phyloP scores from a whole-genome alignment of 441 rosid genomes.

The Aleurites moluccanus region DNA sequence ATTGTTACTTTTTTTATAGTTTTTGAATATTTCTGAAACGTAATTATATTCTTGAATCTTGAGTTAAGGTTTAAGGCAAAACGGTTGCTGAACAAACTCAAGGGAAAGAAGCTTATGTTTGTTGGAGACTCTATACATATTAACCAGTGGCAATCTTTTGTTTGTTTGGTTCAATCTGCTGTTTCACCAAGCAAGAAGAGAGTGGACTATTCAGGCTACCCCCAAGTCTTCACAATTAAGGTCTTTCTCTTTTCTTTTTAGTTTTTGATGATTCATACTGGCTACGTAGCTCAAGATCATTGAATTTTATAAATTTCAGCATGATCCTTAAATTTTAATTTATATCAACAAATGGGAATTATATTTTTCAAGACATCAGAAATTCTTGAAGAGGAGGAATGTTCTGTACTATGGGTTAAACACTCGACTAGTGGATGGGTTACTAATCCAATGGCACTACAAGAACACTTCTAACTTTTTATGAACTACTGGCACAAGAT shows the following conservation, averaged over 20 bases:
- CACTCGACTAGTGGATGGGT: too few relatives aligned
- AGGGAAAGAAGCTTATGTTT: conserved; percentile 75
- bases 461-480: too few relatives aligned
- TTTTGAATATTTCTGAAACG: neutral
- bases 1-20: neutral
- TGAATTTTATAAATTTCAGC: too few relatives aligned
- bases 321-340: too few relatives aligned
- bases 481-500: too few relatives aligned
- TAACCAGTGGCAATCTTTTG: conserved; percentile 84
- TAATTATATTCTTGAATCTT: neutral
- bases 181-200: conserved; percentile 55
- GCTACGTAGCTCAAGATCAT: too few relatives aligned
- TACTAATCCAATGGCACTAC: too few relatives aligned
- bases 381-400: too few relatives aligned
- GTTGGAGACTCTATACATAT: conserved; percentile 78
- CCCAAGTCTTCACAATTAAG: conserved; percentile 52
- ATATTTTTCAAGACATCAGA: too few relatives aligned
- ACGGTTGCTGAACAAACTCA: conserved; percentile 57
- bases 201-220: conserved; percentile 36
- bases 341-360: too few relatives aligned
- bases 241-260: conserved; percentile 24
- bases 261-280: too few relatives aligned
- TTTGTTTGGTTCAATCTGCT: conserved; percentile 74
- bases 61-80: conserved; percentile 56
- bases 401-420: too few relatives aligned